phyloP scores from a whole-genome alignment of 148 eudicot genomes.

The Rhododendron ferrugineum region DNA sequence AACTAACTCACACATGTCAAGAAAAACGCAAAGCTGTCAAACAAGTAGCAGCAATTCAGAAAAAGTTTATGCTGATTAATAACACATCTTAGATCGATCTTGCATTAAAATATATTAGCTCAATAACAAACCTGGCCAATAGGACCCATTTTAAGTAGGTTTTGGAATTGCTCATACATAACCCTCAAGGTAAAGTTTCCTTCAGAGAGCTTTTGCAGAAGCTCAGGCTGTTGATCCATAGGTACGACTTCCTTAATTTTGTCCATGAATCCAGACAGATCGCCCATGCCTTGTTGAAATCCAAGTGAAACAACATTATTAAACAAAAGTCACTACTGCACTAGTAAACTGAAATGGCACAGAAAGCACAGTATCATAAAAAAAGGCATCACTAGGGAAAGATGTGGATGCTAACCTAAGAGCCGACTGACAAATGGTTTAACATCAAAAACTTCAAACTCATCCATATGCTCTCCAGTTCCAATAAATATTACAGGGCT shows the following conservation, averaged over 20 bases:
- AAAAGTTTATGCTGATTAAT: background rate
- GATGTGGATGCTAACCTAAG: constrained; percentile 48
- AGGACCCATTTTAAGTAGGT: constrained; percentile 94
- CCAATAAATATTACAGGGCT: constrained; percentile 98
- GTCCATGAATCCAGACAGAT: constrained; percentile 97
- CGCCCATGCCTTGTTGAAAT: constrained; percentile 77
- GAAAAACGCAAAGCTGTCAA: background rate
- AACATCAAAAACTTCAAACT: constrained; percentile 94
- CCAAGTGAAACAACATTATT: background rate
- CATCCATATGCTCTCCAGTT: constrained; percentile 99
- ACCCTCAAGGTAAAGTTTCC: constrained; percentile 88
- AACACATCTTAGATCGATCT: background rate
- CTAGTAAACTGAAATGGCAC: background rate
- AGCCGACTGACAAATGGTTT: constrained; percentile 98
- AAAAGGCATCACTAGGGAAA: constrained; percentile 3
- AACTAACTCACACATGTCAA: background rate
- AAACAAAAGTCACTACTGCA: background rate
- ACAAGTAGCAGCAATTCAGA: background rate
- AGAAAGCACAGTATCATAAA: background rate
- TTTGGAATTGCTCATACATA: constrained; percentile 97
- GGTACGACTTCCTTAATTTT: constrained; percentile 97
- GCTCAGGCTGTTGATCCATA: constrained; percentile 99
- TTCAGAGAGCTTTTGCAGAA: constrained; percentile 92
- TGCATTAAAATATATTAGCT: background rate
- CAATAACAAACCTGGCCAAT: constrained; percentile 73